Conservation (phyloP, 1,284 basidiomycete species). For the Heterobasidion occidentale region DNA sequence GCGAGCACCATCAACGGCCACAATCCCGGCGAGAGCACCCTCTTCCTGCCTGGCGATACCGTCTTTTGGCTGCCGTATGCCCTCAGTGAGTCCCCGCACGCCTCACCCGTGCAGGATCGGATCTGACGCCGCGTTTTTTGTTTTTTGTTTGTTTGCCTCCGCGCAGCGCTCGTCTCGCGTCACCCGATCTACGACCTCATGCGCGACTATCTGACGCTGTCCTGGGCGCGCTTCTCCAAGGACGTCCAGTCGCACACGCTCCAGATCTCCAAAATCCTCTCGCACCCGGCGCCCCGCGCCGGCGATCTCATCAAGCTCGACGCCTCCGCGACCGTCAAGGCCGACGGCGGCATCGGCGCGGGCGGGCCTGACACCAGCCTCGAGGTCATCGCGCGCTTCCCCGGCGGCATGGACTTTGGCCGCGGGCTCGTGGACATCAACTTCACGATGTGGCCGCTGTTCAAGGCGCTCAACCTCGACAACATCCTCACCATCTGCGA, state of each 20-base stretch:
- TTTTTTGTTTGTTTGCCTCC: slow-evolving; percentile 4
- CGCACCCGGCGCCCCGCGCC: slow-evolving; percentile 78
- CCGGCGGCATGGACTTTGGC: slow-evolving; percentile 79
- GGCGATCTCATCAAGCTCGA: slow-evolving; percentile 81
- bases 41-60: slow-evolving; percentile 81
- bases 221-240: slow-evolving; percentile 90
- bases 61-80: slow-evolving; percentile 93
- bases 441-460: slow-evolving; percentile 96
- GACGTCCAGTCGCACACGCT: slow-evolving; percentile 84
- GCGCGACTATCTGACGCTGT: slow-evolving; percentile 87
- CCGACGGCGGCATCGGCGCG: slow-evolving; percentile 19
- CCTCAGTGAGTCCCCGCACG: slow-evolving; percentile 52
- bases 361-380: slow-evolving; percentile 51
- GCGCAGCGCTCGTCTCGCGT: slow-evolving; percentile 74
- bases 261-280: slow-evolving; percentile 78
- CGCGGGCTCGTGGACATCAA: slow-evolving; percentile 80
- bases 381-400: slow-evolving; percentile 80
- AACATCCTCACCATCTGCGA: slow-evolving; percentile 93
- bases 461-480: slow-evolving; percentile 91
- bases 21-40: slow-evolving; percentile 76
- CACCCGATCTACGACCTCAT: slow-evolving; percentile 91
- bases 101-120: background rate
- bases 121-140: background rate
- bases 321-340: slow-evolving; percentile 48
- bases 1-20: slow-evolving; percentile 61